phyloP scores from a whole-genome alignment of 768 basidiomycete genomes.

The Hemileccinum impolitum region DNA sequence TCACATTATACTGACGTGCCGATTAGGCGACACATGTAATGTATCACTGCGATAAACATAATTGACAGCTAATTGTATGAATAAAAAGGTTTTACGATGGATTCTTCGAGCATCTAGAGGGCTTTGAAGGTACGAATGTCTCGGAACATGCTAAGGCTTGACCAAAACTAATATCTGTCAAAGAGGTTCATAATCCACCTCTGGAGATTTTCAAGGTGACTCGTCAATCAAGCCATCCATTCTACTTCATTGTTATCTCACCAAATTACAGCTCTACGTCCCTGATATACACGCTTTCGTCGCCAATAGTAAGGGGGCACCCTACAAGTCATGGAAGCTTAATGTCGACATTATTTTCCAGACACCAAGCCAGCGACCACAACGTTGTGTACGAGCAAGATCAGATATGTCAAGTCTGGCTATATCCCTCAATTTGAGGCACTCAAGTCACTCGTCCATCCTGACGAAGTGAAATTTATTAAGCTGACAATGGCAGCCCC shows the following conservation, averaged over 20 bases:
- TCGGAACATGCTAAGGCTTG: not conserved
- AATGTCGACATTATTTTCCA: not conserved
- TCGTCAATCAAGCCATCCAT: too few relatives aligned
- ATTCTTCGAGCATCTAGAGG: slow-evolving; percentile 26
- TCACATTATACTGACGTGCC: not conserved
- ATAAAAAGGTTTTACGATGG: slow-evolving; percentile 25
- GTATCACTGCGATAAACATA: not conserved
- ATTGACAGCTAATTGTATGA: not conserved
- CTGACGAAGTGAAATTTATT: slow-evolving; percentile 62
- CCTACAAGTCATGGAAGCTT: not conserved
- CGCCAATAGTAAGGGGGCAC: slow-evolving; percentile 12
- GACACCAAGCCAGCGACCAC: slow-evolving; percentile 22
- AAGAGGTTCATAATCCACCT: slow-evolving; percentile 23
- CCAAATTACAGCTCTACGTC: slow-evolving; percentile 20
- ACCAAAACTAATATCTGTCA: slow-evolving; percentile 1
- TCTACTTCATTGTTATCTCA: not conserved
- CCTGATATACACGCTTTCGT: slow-evolving; percentile 23
- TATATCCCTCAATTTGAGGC: slow-evolving; percentile 63
- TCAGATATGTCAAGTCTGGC: slow-evolving; percentile 57
- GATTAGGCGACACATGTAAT: slow-evolving; percentile 25
- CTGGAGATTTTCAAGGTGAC: slow-evolving; percentile 26
- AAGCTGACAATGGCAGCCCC: slow-evolving; percentile 73
- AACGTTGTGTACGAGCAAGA: slow-evolving; percentile 48
- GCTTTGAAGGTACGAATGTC: slow-evolving; percentile 21
- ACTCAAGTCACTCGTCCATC: slow-evolving; percentile 52